These are phyloP conservation scores for Licmophora abbreviata DNA, from an alignment of 108 stramenopile species.

Conservation along the genomic window DNA sequence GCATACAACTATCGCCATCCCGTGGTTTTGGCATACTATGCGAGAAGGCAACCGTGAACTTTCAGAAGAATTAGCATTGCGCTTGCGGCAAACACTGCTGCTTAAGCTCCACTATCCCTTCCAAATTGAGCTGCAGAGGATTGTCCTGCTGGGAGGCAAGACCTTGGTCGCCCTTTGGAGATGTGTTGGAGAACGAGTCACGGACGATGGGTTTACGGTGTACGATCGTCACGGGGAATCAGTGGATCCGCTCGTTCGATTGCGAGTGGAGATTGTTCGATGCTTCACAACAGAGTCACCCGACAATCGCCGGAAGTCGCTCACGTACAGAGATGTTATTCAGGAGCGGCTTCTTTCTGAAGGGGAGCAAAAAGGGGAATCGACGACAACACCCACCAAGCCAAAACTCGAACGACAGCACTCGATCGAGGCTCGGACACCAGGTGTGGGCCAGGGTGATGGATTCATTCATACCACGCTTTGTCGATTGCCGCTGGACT, in stretches of 20 bases:
- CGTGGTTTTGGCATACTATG: slow-evolving; percentile 66
- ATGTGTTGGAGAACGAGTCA: slow-evolving; percentile 41
- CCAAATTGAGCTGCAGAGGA: slow-evolving; percentile 45
- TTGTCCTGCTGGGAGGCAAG: slow-evolving; percentile 48
- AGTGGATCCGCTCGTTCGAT: slow-evolving; percentile 34
- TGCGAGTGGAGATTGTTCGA: slow-evolving; percentile 44
- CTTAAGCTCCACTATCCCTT: slow-evolving; percentile 48
- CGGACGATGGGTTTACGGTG: slow-evolving; percentile 18
- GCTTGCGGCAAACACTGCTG: slow-evolving; percentile 41
- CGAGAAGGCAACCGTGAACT: slow-evolving; percentile 30
- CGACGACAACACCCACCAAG: not conserved
- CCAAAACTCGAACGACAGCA: slow-evolving; percentile 19
- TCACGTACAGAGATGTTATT: slow-evolving; percentile 31
- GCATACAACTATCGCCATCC: slow-evolving; percentile 47
- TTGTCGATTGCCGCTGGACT: slow-evolving; percentile 43
- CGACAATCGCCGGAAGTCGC: slow-evolving; percentile 20
- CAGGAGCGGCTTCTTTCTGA: not conserved
- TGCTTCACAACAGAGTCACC: slow-evolving; percentile 46
- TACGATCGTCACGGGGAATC: slow-evolving; percentile 42
- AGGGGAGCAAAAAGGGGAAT: not conserved
- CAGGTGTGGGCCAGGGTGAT: slow-evolving; percentile 41
- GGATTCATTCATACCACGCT: slow-evolving; percentile 62
- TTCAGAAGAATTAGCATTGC: slow-evolving; percentile 19
- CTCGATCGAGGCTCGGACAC: slow-evolving; percentile 40
- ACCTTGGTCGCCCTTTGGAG: slow-evolving; percentile 48